A percentile compares a stretch with the other conserved stretches of the same genome.
phyloP scores from a whole-genome alignment of 257 asterid species.

The Gynochthodes officinalis region DNA sequence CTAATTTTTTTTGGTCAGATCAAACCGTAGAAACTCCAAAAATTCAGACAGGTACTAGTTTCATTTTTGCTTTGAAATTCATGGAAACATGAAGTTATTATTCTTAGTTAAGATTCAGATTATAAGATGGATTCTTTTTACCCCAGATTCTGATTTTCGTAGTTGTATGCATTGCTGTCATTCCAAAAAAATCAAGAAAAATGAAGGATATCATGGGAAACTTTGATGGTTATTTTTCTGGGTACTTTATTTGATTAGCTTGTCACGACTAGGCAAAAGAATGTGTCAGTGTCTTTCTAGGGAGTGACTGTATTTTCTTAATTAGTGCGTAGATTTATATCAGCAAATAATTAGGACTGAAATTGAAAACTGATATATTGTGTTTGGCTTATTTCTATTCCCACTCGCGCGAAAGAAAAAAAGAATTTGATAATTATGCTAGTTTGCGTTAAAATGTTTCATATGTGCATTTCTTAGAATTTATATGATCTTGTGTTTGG shows the following conservation, averaged over 20 bases:
- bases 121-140: not conserved
- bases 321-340: not conserved
- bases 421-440: not conserved
- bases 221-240: not conserved
- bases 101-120: not conserved
- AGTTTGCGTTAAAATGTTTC: too few relatives aligned
- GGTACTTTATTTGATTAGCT: not conserved
- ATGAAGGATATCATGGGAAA: not conserved
- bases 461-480: too few relatives aligned
- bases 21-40: slow-evolving; percentile 26
- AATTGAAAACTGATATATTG: not conserved
- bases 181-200: slow-evolving; percentile 4
- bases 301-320: not conserved
- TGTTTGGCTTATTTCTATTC: not conserved
- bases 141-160: not conserved
- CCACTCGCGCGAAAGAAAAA: not conserved
- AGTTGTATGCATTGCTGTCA: not conserved
- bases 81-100: not conserved
- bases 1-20: slow-evolving; percentile 21
- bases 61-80: not conserved
- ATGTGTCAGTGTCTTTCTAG: not conserved
- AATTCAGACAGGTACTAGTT: slow-evolving; percentile 24
- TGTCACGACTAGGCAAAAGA: not conserved
- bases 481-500: not conserved
- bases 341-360: not conserved